Evolutionary conservation across 352 stramenopile species (phyloP).

Genomic region (Pythium rishiriense): DNA sequence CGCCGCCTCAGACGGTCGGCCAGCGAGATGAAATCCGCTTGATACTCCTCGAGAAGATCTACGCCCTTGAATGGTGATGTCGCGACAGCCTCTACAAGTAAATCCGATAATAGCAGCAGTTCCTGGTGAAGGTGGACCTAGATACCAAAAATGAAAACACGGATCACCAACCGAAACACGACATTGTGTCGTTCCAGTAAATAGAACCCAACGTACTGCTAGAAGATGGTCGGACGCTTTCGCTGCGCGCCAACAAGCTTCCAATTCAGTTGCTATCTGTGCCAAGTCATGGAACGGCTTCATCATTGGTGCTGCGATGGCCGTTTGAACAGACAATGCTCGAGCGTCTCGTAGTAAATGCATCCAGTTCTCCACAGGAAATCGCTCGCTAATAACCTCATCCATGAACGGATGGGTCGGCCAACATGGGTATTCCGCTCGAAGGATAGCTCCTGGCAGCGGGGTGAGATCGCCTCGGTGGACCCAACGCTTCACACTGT

Average conservation of each 20-base stretch:
- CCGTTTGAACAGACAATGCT: not conserved
- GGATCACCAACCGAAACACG: not conserved
- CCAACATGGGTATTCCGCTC: conserved; percentile 10
- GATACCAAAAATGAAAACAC: not conserved
- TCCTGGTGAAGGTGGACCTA: conserved; percentile 15
- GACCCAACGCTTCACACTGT: conserved; percentile 13
- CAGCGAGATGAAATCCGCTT: conserved; percentile 28
- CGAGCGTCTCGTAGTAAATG: not conserved
- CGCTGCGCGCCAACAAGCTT: conserved; percentile 3
- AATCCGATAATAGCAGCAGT: conserved; percentile 33
- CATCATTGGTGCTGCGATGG: not conserved
- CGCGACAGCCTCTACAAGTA: conserved; percentile 50
- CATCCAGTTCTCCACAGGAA: conserved; percentile 9
- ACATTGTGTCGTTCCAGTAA: not conserved
- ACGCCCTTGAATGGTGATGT: conserved; percentile 41
- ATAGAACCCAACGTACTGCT: not conserved
- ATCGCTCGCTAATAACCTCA: not conserved
- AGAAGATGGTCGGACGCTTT: conserved; percentile 10
- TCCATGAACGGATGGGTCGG: conserved; percentile 17
- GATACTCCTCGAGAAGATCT: conserved; percentile 17
- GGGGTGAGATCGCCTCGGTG: not conserved
- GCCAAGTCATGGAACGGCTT: conserved; percentile 17
- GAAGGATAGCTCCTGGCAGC: not conserved
- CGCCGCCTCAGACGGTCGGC: conserved; percentile 30
- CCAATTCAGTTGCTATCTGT: not conserved